Conservation (phyloP, 345 rosid genomes). For the Syzygium aqueum region DNA sequence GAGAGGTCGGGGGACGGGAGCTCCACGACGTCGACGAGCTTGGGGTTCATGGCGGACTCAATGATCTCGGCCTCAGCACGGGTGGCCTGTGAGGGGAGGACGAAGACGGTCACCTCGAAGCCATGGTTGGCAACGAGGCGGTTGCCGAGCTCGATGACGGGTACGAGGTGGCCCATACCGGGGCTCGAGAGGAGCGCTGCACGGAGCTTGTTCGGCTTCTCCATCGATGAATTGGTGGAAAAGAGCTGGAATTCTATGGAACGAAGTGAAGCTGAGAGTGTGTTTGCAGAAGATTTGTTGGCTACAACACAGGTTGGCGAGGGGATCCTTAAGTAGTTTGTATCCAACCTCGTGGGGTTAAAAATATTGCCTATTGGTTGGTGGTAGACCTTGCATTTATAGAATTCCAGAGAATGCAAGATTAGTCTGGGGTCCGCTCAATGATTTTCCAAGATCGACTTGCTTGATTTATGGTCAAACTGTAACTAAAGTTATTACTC, state of each 20-base stretch:
- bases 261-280: neutral
- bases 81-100: conserved; percentile 12
- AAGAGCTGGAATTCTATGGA: neutral
- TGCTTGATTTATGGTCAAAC: neutral
- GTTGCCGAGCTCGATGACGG: conserved; percentile 41
- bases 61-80: conserved; percentile 15
- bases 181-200: conserved; percentile 38
- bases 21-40: conserved; percentile 11
- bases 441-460: neutral
- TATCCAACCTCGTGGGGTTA: neutral
- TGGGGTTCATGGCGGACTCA: conserved; percentile 6
- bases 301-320: neutral
- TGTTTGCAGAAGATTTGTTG: neutral
- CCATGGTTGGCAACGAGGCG: conserved; percentile 22
- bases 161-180: conserved; percentile 54
- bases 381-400: too few species aligned
- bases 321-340: neutral
- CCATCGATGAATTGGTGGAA: neutral
- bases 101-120: conserved; percentile 27
- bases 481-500: neutral
- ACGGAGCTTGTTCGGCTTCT: conserved; percentile 16
- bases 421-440: neutral
- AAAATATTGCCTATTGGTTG: neutral
- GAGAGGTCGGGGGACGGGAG: conserved; percentile 21
- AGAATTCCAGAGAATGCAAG: too few species aligned